Base-by-base conservation (phyloP, 306 rosid species). In the Erythrophleum fordii region DNA sequence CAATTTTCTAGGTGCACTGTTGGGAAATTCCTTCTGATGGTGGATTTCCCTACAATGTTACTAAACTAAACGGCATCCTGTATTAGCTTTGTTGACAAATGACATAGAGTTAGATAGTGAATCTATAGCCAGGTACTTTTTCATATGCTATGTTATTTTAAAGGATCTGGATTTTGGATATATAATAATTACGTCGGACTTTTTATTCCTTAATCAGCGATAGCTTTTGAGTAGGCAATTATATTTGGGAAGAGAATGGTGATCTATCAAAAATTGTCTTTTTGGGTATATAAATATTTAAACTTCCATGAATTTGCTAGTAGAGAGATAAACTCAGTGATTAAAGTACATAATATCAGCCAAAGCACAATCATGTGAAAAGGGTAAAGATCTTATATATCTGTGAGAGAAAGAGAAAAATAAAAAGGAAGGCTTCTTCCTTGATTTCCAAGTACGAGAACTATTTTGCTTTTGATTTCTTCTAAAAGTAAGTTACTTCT, bases 61-160 rank as follows among this genome's bases (percentile, higher is more conserved):
- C 58, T 67, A 60, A 56, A 42, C 64, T 56, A 70, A 72, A 81
- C 41, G 26, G 72, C 67, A 79, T 72, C 78, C 29, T 37, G 81
- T 61, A 79, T 52, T 80, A 58, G 66, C 90, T 88, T 85, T 85
- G 77, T 87, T 85, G 89, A 84, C 89, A 87, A 88, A 82, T 69
- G 13, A 69, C 73, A 14, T 39, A 62, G 56, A 70, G 46, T 62
- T 51, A 68, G 69, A 60, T 55, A 51, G 26, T 29, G 80, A 73
- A 56, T 75, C 64, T 8, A 16, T n/a, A 22, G 69, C 73, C 45
- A 14, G 49, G 28, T 64, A 11, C 77, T 72, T 78, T 71, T 61
- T 68, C 55, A 69, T 64, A 45, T 35, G 45, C 55, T 31, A 74
- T 34, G 42, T 72, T 64, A 41, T 67, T 58, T 48, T 35, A 23